These are phyloP conservation scores for Mycena venus DNA, from an alignment of 768 basidiomycete species.

Conservation along the genomic window DNA sequence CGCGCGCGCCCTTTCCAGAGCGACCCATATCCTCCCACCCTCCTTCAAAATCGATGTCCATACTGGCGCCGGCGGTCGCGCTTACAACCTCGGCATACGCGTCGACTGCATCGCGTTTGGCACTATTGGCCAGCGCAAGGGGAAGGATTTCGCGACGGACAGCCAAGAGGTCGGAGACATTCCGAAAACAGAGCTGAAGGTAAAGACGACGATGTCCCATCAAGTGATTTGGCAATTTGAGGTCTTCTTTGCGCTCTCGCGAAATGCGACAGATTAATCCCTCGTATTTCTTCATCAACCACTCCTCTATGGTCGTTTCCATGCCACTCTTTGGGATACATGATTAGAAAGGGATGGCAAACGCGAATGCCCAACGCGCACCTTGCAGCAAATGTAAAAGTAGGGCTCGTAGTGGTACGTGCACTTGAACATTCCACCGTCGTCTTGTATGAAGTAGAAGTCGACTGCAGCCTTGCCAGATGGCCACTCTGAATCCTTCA, in stretches of 20 bases:
- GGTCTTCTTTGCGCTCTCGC: slow-evolving; percentile 91
- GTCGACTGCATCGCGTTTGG: slow-evolving; percentile 95
- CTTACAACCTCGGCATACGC: slow-evolving; percentile 97
- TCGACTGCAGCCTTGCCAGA: slow-evolving; percentile 93
- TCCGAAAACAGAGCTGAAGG: slow-evolving; percentile 91
- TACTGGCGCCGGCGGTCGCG: slow-evolving; percentile 76
- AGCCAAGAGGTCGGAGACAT: slow-evolving; percentile 90
- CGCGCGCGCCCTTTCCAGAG: slow-evolving; percentile 54
- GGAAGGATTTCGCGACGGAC: slow-evolving; percentile 93
- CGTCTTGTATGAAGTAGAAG: slow-evolving; percentile 97
- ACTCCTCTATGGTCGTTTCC: slow-evolving; percentile 94
- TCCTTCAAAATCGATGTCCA: slow-evolving; percentile 78
- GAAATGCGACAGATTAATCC: slow-evolving; percentile 84
- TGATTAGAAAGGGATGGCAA: slow-evolving; percentile 12
- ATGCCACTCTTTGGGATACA: slow-evolving; percentile 72
- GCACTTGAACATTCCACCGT: slow-evolving; percentile 96
- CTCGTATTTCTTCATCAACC: slow-evolving; percentile 94
- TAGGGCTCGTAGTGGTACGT: slow-evolving; percentile 96
- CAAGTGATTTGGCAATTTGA: slow-evolving; percentile 95
- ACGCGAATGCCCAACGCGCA: slow-evolving; percentile 47
- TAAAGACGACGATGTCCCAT: slow-evolving; percentile 94
- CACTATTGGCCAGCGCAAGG: slow-evolving; percentile 89
- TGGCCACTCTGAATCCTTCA: slow-evolving; percentile 89
- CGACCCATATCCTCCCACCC: slow-evolving; percentile 65
- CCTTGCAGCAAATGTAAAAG: slow-evolving; percentile 94